phyloP scores from a whole-genome alignment of 2,329 filamentous ascomycete genomes.

The Trichoderma simmonsii region DNA sequence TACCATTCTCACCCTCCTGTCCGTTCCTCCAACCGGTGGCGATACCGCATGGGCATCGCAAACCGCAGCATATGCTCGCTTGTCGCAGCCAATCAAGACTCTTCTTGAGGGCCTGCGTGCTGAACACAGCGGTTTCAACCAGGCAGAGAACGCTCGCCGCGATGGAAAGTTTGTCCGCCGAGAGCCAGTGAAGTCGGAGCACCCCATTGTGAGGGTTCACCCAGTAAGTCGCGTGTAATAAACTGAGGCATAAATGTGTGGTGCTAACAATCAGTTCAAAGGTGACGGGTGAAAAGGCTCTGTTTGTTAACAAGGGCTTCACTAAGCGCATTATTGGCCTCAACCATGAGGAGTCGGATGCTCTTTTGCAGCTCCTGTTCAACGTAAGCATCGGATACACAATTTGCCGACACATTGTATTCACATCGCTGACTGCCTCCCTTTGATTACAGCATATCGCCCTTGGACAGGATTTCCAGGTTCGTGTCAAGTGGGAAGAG shows the following conservation, averaged over 20 bases:
- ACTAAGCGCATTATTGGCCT: slow-evolving; percentile 48
- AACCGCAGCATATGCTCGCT: slow-evolving; percentile 44
- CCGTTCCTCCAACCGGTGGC: slow-evolving; percentile 45
- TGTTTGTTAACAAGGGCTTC: slow-evolving; percentile 46
- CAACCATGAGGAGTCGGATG: slow-evolving; percentile 47
- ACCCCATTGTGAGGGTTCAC: slow-evolving; percentile 48
- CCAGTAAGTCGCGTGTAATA: slow-evolving; percentile 35
- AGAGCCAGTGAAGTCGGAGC: slow-evolving; percentile 22
- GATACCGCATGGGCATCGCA: slow-evolving; percentile 48
- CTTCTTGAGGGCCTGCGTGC: slow-evolving; percentile 44
- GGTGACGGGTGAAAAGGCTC: slow-evolving; percentile 39
- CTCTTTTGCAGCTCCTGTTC: slow-evolving; percentile 44
- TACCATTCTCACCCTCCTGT: slow-evolving; percentile 50
- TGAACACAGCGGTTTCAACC: slow-evolving; percentile 41
- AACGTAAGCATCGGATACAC: slow-evolving; percentile 19
- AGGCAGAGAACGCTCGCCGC: slow-evolving; percentile 45
- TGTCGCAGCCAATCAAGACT: slow-evolving; percentile 41
- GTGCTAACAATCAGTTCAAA: background rate
- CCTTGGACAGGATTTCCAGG: slow-evolving; percentile 47
- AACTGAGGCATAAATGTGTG: background rate
- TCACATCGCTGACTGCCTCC: background rate
- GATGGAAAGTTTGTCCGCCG: slow-evolving; percentile 7
- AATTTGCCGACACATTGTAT: background rate
- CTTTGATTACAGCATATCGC: slow-evolving; percentile 40
- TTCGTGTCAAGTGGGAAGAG: slow-evolving; percentile 49